These are phyloP conservation scores for Pyrenochaeta sp. DNA, from an alignment of 2,329 filamentous ascomycete species.

Conservation along the genomic window DNA sequence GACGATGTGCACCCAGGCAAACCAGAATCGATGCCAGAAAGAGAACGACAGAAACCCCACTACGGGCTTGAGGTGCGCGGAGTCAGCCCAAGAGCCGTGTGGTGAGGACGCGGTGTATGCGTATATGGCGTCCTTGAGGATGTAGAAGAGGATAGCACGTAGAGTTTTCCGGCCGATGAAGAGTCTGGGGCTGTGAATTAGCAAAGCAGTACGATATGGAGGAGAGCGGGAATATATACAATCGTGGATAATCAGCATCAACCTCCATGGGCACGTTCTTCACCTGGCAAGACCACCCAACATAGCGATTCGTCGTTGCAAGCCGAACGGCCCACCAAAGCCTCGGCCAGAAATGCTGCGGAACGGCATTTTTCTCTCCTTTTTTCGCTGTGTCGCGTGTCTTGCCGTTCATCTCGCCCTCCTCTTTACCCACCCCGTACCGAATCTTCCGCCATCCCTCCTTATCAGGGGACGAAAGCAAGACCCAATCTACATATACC, in stretches of 20 bases:
- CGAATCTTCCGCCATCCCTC: conserved; percentile 33
- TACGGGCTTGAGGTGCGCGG: conserved; percentile 12
- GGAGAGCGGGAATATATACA: conserved; percentile 15
- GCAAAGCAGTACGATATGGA: not conserved
- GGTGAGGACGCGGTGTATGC: conserved; percentile 28
- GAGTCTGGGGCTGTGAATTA: conserved; percentile 9
- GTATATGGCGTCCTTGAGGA: conserved; percentile 17
- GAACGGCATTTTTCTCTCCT: not conserved
- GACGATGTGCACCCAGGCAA: conserved; percentile 28
- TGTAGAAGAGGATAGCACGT: conserved; percentile 17
- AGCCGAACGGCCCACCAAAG: conserved; percentile 32
- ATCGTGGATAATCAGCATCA: conserved; percentile 22
- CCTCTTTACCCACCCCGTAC: conserved; percentile 7
- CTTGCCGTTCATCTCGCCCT: conserved; percentile 1
- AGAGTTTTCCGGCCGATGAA: conserved; percentile 29
- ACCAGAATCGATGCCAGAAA: conserved; percentile 18
- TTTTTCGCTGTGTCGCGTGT: not conserved
- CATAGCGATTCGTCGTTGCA: conserved; percentile 22
- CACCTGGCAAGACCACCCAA: conserved; percentile 36
- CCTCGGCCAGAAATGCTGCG: conserved; percentile 17
- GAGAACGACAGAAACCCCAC: conserved; percentile 4
- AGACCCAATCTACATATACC: conserved; percentile 28
- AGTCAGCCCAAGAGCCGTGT: conserved; percentile 29
- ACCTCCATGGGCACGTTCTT: conserved; percentile 35
- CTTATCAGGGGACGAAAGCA: conserved; percentile 29